These are phyloP conservation scores for Acacia acuminata DNA, from an alignment of 306 rosid genomes.

Conservation along the genomic window DNA sequence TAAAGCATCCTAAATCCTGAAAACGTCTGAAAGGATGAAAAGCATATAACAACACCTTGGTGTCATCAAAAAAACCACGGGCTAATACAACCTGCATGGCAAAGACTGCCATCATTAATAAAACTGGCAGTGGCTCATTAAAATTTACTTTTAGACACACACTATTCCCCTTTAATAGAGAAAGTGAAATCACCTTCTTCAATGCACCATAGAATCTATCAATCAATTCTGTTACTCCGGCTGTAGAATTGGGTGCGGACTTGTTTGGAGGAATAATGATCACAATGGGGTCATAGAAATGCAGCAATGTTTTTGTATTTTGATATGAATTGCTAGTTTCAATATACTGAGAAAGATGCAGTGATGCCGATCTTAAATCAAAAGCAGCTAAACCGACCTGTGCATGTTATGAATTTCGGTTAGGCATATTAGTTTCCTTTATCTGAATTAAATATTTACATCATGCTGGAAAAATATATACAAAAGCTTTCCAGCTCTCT, in stretches of 20 bases:
- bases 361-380: constrained; percentile 85
- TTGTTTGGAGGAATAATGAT: constrained; percentile 90
- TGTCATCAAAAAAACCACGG: constrained; percentile 92
- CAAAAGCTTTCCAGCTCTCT: neutral
- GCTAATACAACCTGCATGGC: constrained; percentile 75
- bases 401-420: constrained; percentile 30
- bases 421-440: constrained; percentile 25
- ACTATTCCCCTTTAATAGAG: neutral
- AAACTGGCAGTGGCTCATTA: constrained; percentile 9
- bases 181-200: constrained; percentile 63
- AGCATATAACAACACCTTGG: constrained; percentile 56
- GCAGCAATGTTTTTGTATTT: constrained; percentile 88
- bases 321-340: constrained; percentile 94
- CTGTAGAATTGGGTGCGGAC: constrained; percentile 77
- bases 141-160: constrained; percentile 7
- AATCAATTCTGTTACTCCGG: constrained; percentile 73
- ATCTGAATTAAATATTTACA: constrained; percentile 28
- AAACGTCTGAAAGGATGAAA: constrained; percentile 29
- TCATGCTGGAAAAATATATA: neutral
- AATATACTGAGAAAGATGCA: constrained; percentile 94
- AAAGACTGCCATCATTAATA: constrained; percentile 29
- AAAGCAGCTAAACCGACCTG: constrained; percentile 98
- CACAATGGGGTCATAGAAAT: constrained; percentile 91
- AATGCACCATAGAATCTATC: constrained; percentile 73
- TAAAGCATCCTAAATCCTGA: constrained; percentile 26